Base-by-base conservation (phyloP, 2,329 filamentous ascomycete genomes). In the Teratosphaeria zuluensis region DNA sequence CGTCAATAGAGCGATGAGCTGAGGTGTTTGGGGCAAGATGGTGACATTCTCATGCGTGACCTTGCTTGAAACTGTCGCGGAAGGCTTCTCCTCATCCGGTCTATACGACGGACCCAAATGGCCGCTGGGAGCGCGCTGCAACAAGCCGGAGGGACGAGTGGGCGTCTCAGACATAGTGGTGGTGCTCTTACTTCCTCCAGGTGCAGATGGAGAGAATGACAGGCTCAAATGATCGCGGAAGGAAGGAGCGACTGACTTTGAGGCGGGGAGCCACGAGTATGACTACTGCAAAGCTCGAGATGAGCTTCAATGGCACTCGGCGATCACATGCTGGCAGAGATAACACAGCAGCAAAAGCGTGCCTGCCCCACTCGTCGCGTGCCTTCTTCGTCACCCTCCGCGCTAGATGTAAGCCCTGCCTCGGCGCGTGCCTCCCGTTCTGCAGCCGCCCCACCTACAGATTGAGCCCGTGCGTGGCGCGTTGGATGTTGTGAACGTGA, bases 1-100 rank as follows among this genome's bases (percentile, higher is more conserved):
- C 94, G 94, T 96, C 76, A 99, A 83, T 65, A 99, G 83, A 64
- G 94, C 92, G 77, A 99, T 99, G 65, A 99, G 83, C 79, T 99
- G 94, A 54, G 94, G 92, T 11, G 94, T 96, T 77, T 97, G 94
- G 32, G 89, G 84, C 53, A 99, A 80, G 64, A 95, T 88, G 72
- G 91, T 87, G 64, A 99, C 90, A 78, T 95, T 96, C 62, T 91
- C 86, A 69, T 90, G 87, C 52, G 84, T 77, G 46, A 96, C 85
- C 61, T 84, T 82, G 58, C 86, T 92, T 12, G 94, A 99, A 51
- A 97, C 88, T 2, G 92, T 97, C 12, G 70, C 70, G 8, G 65
- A 66, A 21, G 70, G 91, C 72, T 92, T 95, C 73, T 92, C 84
- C 64, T 82, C 84, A 62, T 86, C 82, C 30, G 86, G 80, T 59